Percentiles rank a stretch among this genome's conserved stretches.
Evolutionary conservation across 306 rosid genomes (phyloP).

Genomic region (Dalbergia oliveri): DNA sequence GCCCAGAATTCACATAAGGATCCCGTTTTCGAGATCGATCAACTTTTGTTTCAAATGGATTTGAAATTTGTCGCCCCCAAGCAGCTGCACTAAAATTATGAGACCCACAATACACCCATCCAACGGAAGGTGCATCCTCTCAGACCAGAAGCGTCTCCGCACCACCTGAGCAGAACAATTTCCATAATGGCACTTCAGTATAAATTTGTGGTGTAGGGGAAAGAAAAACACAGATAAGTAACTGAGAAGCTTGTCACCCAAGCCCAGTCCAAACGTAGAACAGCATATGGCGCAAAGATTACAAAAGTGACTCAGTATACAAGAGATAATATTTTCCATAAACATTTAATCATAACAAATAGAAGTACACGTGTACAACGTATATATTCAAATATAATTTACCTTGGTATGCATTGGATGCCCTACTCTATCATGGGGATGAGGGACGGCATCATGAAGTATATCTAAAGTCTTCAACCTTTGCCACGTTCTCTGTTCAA

Average conservation of each 20-base stretch:
- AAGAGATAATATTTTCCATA: background rate
- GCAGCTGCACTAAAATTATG: conserved; percentile 94
- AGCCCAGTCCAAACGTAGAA: conserved; percentile 20
- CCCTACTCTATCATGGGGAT: conserved; percentile 69
- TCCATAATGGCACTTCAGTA: background rate
- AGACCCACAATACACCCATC: conserved; percentile 90
- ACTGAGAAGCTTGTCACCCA: conserved; percentile 35
- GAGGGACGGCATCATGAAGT: conserved; percentile 79
- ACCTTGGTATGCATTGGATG: conserved; percentile 90
- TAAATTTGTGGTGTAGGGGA: background rate
- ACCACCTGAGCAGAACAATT: conserved; percentile 63
- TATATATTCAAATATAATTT: conserved; percentile 41
- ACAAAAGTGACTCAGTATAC: conserved; percentile 22
- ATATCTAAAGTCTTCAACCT: conserved; percentile 66
- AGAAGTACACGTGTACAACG: background rate
- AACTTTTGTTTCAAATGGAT: conserved; percentile 49
- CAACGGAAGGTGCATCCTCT: conserved; percentile 57
- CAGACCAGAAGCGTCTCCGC: conserved; percentile 72
- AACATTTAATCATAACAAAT: conserved; percentile 17
- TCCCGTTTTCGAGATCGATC: conserved; percentile 50
- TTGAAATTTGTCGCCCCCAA: conserved; percentile 75
- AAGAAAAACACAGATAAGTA: conserved; percentile 9
- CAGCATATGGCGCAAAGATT: background rate
- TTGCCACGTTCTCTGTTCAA: conserved; percentile 79
- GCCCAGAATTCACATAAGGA: conserved; percentile 54